Base-by-base conservation (phyloP, 2,329 filamentous ascomycete species). In the Ilyonectria mors-panacis region DNA sequence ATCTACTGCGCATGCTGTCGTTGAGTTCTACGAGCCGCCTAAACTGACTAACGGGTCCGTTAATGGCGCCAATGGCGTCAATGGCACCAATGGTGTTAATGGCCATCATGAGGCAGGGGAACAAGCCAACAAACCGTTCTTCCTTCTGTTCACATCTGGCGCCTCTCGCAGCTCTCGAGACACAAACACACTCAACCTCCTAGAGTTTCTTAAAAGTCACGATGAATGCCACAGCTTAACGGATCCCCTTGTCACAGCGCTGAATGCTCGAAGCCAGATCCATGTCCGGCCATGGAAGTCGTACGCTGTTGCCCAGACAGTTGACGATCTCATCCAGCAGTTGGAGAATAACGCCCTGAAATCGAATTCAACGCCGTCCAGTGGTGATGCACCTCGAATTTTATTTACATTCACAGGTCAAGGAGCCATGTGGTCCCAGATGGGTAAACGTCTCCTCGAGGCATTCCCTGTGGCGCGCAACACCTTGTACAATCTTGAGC, bases 1-100 rank as follows among this genome's bases (percentile, higher is more conserved):
- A 44, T 80, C 81, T 17, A 85, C 85, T 65, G 81, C 80, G 0
- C 84, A 86, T 65, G 75, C 77, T 4, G 80, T 85, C 15, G 66
- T 86, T 54, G 78, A 80, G 56, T 70, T 71, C 9, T 73, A 74
- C 15, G 55, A 73, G 3, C 61, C 71, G 0, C 58, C 63, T 21
- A 55, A 63, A 26, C 1, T 63, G 4, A 55, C 62, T 4, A 66
- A 67, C 6, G 50, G 50, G 1, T 26, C 28, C 4, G 9, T 26
- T 21, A 39, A 39, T 39, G 37, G 37, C 37, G 37, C 37, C 37
- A 39, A 39, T 39, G 10, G 37, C 15, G 37, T 39, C 37, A 39
- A 39, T 39, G 37, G 37, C 37, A 39, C 37, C 37, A 50, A 70
- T 13, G 44, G 58, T 21, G 21, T 59, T 2, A 65, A 71, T 23